Conservation (phyloP, 495 filamentous ascomycete genomes). For the Aspergillus wentii region DNA sequence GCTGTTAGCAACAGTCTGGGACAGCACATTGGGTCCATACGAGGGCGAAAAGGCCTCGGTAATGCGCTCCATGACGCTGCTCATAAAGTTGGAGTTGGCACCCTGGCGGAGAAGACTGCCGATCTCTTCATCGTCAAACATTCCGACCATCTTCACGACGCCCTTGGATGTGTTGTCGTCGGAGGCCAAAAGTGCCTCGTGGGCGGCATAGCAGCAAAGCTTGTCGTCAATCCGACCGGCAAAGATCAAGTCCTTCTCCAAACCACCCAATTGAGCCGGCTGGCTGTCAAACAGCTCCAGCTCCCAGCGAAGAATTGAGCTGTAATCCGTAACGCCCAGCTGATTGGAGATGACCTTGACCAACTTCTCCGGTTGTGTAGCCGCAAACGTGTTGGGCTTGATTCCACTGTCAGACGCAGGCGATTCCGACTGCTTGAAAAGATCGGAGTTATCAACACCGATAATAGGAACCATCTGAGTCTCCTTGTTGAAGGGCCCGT, state of each 20-base stretch:
- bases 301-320: slow-evolving; percentile 88
- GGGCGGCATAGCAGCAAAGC: slow-evolving; percentile 88
- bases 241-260: slow-evolving; percentile 93
- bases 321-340: slow-evolving; percentile 61
- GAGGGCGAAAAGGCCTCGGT: slow-evolving; percentile 60
- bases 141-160: slow-evolving; percentile 76
- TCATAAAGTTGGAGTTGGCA: slow-evolving; percentile 81
- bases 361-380: slow-evolving; percentile 77
- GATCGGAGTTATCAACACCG: slow-evolving; percentile 73
- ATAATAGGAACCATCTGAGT: slow-evolving; percentile 94
- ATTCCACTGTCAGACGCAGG: slow-evolving; percentile 23
- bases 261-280: slow-evolving; percentile 74
- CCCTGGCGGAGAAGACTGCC: slow-evolving; percentile 87
- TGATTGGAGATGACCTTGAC: slow-evolving; percentile 76
- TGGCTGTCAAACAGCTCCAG: slow-evolving; percentile 94
- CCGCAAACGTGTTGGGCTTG: slow-evolving; percentile 57
- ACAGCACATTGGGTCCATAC: slow-evolving; percentile 62
- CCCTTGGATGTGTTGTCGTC: slow-evolving; percentile 45
- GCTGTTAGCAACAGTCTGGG: slow-evolving; percentile 84
- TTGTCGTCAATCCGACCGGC: slow-evolving; percentile 96
- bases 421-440: slow-evolving; percentile 23
- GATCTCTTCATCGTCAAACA: slow-evolving; percentile 97
- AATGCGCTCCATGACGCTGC: slow-evolving; percentile 71
- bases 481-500: slow-evolving; percentile 79
- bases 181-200: slow-evolving; percentile 75